phyloP scores from a whole-genome alignment of 2,329 filamentous ascomycete species.

The Sporothrix mexicana region DNA sequence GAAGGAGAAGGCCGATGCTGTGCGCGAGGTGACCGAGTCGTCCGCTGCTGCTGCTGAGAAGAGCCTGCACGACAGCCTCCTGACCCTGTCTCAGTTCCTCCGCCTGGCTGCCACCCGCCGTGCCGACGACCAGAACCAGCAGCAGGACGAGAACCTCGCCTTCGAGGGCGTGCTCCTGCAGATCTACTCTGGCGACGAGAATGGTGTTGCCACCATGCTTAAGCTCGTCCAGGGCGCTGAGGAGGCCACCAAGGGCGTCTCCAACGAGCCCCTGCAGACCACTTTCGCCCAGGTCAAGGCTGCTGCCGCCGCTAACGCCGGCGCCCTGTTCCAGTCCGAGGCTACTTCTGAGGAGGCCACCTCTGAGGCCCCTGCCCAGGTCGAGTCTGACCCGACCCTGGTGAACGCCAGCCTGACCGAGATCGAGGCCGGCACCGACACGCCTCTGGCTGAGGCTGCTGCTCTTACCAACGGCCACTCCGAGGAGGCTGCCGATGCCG shows the following conservation, averaged over 20 bases:
- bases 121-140: slow-evolving; percentile 68
- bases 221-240: slow-evolving; percentile 76
- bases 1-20: slow-evolving; percentile 60
- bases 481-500: slow-evolving; percentile 1
- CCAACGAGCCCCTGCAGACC: slow-evolving; percentile 67
- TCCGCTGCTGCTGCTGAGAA: slow-evolving; percentile 60
- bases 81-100: slow-evolving; percentile 79
- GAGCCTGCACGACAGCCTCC: slow-evolving; percentile 66
- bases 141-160: slow-evolving; percentile 75
- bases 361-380: slow-evolving; percentile 40
- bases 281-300: slow-evolving; percentile 70
- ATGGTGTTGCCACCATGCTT: slow-evolving; percentile 74
- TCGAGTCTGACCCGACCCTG: slow-evolving; percentile 68
- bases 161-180: slow-evolving; percentile 79
- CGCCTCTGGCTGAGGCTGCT: slow-evolving; percentile 15
- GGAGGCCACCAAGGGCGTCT: slow-evolving; percentile 69
- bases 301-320: slow-evolving; percentile 59
- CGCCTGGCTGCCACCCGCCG: slow-evolving; percentile 78
- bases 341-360: slow-evolving; percentile 44
- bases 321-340: slow-evolving; percentile 44
- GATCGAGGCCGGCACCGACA: slow-evolving; percentile 54
- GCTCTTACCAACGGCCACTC: slow-evolving; percentile 32
- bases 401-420: slow-evolving; percentile 71
- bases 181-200: slow-evolving; percentile 79
- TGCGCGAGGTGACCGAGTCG: slow-evolving; percentile 61